Evolutionary conservation across 495 filamentous ascomycete species (phyloP).

Genomic region (Trichodelitschia bisporula): DNA sequence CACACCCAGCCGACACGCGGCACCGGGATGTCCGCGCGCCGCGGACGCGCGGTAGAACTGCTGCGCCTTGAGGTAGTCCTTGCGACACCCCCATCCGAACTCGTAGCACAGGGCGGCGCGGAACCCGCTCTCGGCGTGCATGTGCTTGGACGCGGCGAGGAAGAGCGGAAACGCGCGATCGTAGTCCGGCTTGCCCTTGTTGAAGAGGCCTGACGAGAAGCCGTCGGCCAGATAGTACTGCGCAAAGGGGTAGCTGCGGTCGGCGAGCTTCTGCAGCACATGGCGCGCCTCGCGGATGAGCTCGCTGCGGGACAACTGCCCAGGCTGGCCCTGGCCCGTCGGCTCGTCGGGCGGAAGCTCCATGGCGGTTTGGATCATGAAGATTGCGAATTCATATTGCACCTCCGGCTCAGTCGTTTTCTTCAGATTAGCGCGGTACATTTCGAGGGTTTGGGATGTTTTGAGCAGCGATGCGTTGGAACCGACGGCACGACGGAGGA

Average conservation of each 20-base stretch:
- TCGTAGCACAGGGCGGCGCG: slow-evolving; percentile 88
- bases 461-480: slow-evolving; percentile 74
- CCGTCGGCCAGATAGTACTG: slow-evolving; percentile 96
- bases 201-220: slow-evolving; percentile 82
- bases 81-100: slow-evolving; percentile 87
- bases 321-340: slow-evolving; percentile 5
- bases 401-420: slow-evolving; percentile 75
- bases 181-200: slow-evolving; percentile 73
- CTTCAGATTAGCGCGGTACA: slow-evolving; percentile 92
- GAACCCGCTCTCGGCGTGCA: slow-evolving; percentile 89
- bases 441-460: slow-evolving; percentile 76
- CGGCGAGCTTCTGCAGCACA: slow-evolving; percentile 65
- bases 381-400: slow-evolving; percentile 88
- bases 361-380: slow-evolving; percentile 67
- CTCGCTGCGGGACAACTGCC: slow-evolving; percentile 30
- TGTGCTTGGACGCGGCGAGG: slow-evolving; percentile 83
- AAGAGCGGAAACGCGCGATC: slow-evolving; percentile 81
- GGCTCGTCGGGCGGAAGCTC: slow-evolving; percentile 19
- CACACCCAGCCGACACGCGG: slow-evolving; percentile 74
- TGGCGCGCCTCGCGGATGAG: slow-evolving; percentile 68
- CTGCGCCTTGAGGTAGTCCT: slow-evolving; percentile 70
- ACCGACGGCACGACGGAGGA: slow-evolving; percentile 54
- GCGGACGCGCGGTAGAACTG: slow-evolving; percentile 81
- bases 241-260: slow-evolving; percentile 78
- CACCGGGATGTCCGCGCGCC: slow-evolving; percentile 82